phyloP scores from a whole-genome alignment of 164 flowering plant species.

The Magnolia officinalis region DNA sequence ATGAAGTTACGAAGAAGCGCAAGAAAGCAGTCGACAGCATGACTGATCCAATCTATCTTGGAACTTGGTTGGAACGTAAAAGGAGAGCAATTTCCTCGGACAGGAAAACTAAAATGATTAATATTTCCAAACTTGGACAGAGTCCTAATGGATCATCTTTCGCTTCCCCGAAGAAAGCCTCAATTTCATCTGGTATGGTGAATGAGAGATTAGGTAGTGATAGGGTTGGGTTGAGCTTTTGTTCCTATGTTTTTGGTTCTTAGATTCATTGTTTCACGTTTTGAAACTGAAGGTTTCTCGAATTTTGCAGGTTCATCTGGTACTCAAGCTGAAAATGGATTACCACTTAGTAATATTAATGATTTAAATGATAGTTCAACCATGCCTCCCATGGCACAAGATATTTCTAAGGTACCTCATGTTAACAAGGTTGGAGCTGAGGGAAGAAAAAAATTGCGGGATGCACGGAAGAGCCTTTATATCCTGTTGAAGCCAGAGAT shows the following conservation, averaged over 20 bases:
- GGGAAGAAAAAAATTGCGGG: slow-evolving; percentile 25
- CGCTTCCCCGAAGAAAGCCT: neutral
- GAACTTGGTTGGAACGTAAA: slow-evolving; percentile 24
- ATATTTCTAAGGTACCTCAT: slow-evolving; percentile 16
- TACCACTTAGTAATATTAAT: slow-evolving; percentile 9
- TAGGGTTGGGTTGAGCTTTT: neutral
- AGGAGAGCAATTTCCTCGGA: slow-evolving; percentile 21
- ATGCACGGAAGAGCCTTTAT: slow-evolving; percentile 52
- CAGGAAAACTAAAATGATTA: slow-evolving; percentile 30
- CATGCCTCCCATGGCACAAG: slow-evolving; percentile 6
- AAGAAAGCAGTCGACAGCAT: slow-evolving; percentile 35
- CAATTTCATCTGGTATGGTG: neutral
- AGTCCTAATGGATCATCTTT: slow-evolving; percentile 2
- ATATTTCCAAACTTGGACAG: neutral
- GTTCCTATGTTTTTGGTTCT: neutral
- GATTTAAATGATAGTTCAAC: neutral
- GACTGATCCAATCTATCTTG: slow-evolving; percentile 19
- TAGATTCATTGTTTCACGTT: neutral
- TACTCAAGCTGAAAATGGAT: slow-evolving; percentile 9
- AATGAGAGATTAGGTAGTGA: neutral
- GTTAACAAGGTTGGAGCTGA: slow-evolving; percentile 24
- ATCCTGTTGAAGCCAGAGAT: slow-evolving; percentile 49
- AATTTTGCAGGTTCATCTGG: slow-evolving; percentile 15
- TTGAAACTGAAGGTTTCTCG: slow-evolving; percentile 2
- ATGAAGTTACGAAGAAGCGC: slow-evolving; percentile 49